These are phyloP conservation scores for Linum usitatissimum DNA, from an alignment of 345 rosid species.

Conservation along the genomic window DNA sequence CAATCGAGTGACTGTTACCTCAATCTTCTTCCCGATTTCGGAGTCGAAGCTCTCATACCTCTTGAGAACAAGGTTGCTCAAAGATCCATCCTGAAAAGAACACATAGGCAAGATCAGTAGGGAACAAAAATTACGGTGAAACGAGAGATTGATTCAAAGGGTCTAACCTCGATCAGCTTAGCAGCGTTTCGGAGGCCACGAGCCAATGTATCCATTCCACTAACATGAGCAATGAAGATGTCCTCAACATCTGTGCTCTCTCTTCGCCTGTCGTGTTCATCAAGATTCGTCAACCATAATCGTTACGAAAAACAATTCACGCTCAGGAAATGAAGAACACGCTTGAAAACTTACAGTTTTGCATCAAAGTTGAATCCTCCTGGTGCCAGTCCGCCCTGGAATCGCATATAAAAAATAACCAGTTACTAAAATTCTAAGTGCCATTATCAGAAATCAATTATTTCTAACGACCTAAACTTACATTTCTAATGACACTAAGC, in stretches of 20 bases:
- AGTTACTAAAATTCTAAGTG: neutral
- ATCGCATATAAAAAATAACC: slow-evolving; percentile 10
- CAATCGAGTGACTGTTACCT: slow-evolving; percentile 25
- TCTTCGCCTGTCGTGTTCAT: slow-evolving; percentile 48
- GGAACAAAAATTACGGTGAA: neutral
- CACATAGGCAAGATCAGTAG: neutral
- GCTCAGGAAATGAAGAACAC: neutral
- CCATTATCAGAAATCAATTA: no score
- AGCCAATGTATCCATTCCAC: slow-evolving; percentile 91
- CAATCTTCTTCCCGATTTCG: slow-evolving; percentile 51
- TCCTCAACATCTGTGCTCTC: slow-evolving; percentile 96
- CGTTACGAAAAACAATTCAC: neutral
- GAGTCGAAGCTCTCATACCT: slow-evolving; percentile 68
- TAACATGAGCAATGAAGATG: slow-evolving; percentile 71
- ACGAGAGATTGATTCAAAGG: neutral
- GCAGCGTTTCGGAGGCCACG: slow-evolving; percentile 82
- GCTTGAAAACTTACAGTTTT: slow-evolving; percentile 44
- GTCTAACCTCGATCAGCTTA: slow-evolving; percentile 59
- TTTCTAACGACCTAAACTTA: slow-evolving; percentile 14
- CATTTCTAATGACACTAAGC: slow-evolving; percentile 80
- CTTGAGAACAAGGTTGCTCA: slow-evolving; percentile 53
- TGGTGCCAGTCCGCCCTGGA: slow-evolving; percentile 82
- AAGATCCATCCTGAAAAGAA: slow-evolving; percentile 49
- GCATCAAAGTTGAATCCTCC: slow-evolving; percentile 99
- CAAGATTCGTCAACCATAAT: neutral